These are phyloP conservation scores for Tausonia pullulans DNA, from an alignment of 1,284 basidiomycete species.

Conservation along the genomic window DNA sequence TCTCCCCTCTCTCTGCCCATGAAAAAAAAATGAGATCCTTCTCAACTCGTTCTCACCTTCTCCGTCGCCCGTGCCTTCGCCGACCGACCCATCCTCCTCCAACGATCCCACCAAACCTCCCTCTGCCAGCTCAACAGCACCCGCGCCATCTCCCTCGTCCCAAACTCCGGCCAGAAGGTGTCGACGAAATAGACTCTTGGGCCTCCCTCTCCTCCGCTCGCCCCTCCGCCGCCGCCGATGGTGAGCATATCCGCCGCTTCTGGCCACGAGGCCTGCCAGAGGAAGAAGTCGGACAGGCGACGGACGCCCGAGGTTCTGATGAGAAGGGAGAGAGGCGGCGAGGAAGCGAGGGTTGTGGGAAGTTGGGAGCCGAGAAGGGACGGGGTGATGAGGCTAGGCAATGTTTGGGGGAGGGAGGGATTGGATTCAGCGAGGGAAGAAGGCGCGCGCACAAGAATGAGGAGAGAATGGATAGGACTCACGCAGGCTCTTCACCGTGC, in stretches of 20 bases:
- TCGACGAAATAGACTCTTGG: slow-evolving; percentile 77
- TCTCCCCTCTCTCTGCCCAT: no score
- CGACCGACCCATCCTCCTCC: no score
- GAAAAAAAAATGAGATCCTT: no score
- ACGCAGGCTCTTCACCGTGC: no score
- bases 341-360: slow-evolving; percentile 53
- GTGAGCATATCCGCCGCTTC: no score
- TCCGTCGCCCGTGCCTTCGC: no score
- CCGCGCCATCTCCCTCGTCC: slow-evolving; percentile 71
- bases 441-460: slow-evolving; percentile 17
- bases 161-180: slow-evolving; percentile 91
- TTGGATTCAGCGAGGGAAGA: slow-evolving; percentile 10
- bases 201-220: slow-evolving; percentile 49
- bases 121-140: slow-evolving; percentile 77
- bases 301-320: slow-evolving; percentile 86
- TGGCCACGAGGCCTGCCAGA: slow-evolving; percentile 61
- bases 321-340: slow-evolving; percentile 78
- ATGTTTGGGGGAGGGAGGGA: slow-evolving; percentile 6
- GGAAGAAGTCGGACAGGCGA: slow-evolving; percentile 79
- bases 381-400: slow-evolving; percentile 48
- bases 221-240: no score
- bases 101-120: slow-evolving; percentile 43
- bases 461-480: slow-evolving; percentile 5
- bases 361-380: slow-evolving; percentile 53
- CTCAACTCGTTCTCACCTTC: no score